Evolutionary conservation across 345 rosid genomes (phyloP).

Genomic region (Hypericum perforatum): DNA sequence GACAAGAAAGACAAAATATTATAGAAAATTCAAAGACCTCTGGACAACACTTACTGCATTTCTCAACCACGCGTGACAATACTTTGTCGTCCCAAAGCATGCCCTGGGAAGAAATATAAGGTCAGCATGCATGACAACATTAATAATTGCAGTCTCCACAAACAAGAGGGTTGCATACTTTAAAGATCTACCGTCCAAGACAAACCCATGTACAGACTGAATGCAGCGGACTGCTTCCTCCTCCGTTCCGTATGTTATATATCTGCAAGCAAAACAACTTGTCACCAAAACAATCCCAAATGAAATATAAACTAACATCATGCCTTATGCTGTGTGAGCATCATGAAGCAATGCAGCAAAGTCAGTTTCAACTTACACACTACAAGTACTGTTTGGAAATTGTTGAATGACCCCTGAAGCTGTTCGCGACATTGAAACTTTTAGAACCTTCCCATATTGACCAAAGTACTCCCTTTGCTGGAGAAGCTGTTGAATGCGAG

Average conservation of each 20-base stretch:
- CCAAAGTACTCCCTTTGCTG: constrained; percentile 70
- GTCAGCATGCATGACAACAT: constrained; percentile 13
- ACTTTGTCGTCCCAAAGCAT: constrained; percentile 91
- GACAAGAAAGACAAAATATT: constrained; percentile 2
- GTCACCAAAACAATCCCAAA: not conserved
- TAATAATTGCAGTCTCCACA: not conserved
- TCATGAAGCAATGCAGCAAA: not conserved
- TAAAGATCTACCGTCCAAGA: constrained; percentile 71
- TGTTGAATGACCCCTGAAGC: constrained; percentile 76
- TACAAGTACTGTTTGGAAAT: constrained; percentile 80
- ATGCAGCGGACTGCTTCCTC: constrained; percentile 92
- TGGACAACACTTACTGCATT: constrained; percentile 45
- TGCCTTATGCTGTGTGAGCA: too few species aligned
- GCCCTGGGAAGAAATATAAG: constrained; percentile 41
- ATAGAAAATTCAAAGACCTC: not conserved
- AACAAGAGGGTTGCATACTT: constrained; percentile 31
- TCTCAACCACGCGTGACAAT: constrained; percentile 97
- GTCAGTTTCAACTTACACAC: constrained; percentile 52
- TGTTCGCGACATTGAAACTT: constrained; percentile 94
- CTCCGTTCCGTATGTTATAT: constrained; percentile 71
- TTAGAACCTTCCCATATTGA: constrained; percentile 83
- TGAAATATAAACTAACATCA: not conserved
- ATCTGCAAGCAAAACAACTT: constrained; percentile 29
- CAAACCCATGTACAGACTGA: constrained; percentile 80
- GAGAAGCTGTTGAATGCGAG: constrained; percentile 48